Percentiles rank a stretch among this genome's conserved stretches.
These are phyloP conservation scores for Clitoria ternatea DNA, from an alignment of 306 rosid species.

Conservation along the genomic window DNA sequence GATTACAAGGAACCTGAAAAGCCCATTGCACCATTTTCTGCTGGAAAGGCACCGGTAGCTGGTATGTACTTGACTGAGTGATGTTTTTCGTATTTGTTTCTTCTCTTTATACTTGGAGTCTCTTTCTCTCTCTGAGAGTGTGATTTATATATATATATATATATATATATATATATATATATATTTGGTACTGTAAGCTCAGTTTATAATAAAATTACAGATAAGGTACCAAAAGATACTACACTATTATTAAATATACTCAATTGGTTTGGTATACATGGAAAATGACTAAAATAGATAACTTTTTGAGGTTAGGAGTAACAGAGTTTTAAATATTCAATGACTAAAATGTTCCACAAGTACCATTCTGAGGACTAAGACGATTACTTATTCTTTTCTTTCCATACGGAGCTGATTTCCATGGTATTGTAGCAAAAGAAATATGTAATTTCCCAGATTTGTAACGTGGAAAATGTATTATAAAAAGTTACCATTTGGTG, in stretches of 20 bases:
- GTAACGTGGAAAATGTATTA: background rate
- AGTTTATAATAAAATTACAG: background rate
- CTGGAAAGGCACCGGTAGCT: constrained; percentile 51
- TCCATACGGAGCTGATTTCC: background rate
- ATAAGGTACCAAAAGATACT: background rate
- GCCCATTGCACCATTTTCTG: constrained; percentile 42
- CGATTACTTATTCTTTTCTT: no score
- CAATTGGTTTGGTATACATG: background rate
- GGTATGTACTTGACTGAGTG: constrained; percentile 39
- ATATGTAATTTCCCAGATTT: background rate
- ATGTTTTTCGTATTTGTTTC: constrained; percentile 5
- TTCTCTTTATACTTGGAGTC: background rate
- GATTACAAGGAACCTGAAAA: constrained; percentile 98
- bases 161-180: no score
- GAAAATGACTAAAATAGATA: no score
- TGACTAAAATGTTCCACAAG: no score
- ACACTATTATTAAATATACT: background rate
- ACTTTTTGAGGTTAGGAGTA: no score
- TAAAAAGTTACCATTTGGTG: background rate
- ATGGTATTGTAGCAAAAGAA: background rate
- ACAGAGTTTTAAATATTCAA: no score
- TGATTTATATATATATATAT: background rate
- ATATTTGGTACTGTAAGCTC: background rate
- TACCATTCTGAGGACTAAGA: no score
- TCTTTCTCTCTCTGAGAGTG: background rate